Percentiles rank a stretch among this genome's conserved stretches.
Evolutionary conservation across 208 protist genomes (phyloP).

Genomic region (Tritrichomonas musculus): DNA sequence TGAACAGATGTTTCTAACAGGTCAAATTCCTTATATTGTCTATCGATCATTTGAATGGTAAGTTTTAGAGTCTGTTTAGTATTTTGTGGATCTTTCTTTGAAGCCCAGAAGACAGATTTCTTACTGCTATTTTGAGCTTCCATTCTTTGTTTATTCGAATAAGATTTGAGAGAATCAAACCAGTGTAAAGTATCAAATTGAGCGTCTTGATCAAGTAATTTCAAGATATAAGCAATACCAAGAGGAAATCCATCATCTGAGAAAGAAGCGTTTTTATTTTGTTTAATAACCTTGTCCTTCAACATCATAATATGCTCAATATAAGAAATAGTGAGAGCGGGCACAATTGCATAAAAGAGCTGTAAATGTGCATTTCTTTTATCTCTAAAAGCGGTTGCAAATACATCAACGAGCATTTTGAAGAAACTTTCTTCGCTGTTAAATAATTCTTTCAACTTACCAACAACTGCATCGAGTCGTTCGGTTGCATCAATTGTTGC

Average conservation of each 20-base stretch:
- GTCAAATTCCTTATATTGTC: not conserved
- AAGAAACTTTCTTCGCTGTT: slow-evolving; percentile 84
- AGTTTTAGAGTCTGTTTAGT: not conserved
- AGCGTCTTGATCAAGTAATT: slow-evolving; percentile 75
- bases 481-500: not conserved
- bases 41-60: not conserved
- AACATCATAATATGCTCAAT: slow-evolving; percentile 74
- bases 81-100: not conserved
- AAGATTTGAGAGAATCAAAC: slow-evolving; percentile 64
- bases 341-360: slow-evolving; percentile 84
- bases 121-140: not conserved
- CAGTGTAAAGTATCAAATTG: slow-evolving; percentile 84
- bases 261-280: slow-evolving; percentile 70
- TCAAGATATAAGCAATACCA: slow-evolving; percentile 77
- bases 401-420: slow-evolving; percentile 76
- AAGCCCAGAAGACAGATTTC: not conserved
- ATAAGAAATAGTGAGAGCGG: slow-evolving; percentile 77
- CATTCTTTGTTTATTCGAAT: not conserved
- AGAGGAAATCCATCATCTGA: slow-evolving; percentile 91
- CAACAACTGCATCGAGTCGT: slow-evolving; percentile 47
- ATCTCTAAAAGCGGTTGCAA: slow-evolving; percentile 45
- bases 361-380: slow-evolving; percentile 69
- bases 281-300: slow-evolving; percentile 81
- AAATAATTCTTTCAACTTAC: slow-evolving; percentile 70
- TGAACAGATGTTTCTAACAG: slow-evolving; percentile 19